Evolutionary conservation across 1,139 yeast genomes (phyloP), one percentile per base, ranked within the genome.

Genomic region (Protomyces inouyei): DNA sequence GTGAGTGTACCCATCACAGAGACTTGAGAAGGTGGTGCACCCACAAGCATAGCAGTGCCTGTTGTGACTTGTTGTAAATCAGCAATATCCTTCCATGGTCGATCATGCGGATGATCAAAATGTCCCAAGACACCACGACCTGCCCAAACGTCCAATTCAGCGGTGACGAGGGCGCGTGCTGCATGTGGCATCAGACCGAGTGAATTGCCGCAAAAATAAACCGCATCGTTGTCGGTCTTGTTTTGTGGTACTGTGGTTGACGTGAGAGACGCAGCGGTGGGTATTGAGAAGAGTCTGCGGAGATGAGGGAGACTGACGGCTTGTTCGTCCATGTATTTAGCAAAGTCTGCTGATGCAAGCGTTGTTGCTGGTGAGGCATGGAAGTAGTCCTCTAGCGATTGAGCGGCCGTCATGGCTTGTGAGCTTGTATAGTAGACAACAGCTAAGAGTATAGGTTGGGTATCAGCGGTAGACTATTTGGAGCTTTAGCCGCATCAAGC

Each of bases 1-100:
- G 98, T 92, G 57, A 92, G 79, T 0, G 96, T 84, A 14, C 95
- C 95, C 93, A 91, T 88, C 8, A 85, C 81, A 0, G 96, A 95
- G 28, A 91, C 92, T 75, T 92, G 97, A 18, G 77, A 77, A 21
- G 80, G 80, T 60, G 77, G 72, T 1, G 90, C 96, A 2, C 97
- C 97, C 1, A 91, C 89, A 3, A 92, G 70, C 0, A 85, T 83
- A 0, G 95, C 88, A 66, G 91, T 71, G 64, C 85, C 76, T 0
- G 89, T 88, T 3, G 85, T 77, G 21, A 88, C 79, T 0, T 95
- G 93, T 10, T 18, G 14, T 3, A 18, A 18, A 60, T 88, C 78
- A 72, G 91, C 97, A 56, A 88, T 85, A 68, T 87, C 87, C 59
- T 88, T 87, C 97, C 98, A 92, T 2, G 77, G 77, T 71, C 76